Evolutionary conservation across 805 yeast species (phyloP), one percentile per base, ranked within the genome.

Genomic region (Sporopachydermia lactativora): DNA sequence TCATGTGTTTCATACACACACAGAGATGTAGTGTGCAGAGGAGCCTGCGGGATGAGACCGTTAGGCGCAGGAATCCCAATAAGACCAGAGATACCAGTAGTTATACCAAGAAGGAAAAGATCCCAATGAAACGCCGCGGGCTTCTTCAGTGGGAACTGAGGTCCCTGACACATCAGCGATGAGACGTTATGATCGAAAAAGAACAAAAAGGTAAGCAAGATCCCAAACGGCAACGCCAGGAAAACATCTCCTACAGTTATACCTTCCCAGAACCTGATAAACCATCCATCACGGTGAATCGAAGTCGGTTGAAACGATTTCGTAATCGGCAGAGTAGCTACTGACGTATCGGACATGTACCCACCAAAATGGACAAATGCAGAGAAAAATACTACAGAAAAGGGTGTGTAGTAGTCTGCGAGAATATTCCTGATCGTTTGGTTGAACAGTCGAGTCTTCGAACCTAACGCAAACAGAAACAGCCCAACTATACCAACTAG

Each of bases 31-130:
- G 97, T 86, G 51, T 89, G 98, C 28, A 92, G 55, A 2, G 97
- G 97, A 0, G 98, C 97, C 57, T 89, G 98, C 1, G 98, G 98
- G 36, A 89, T 89, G 19, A 89, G 65, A 0, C 98, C 98, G 59
- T 92, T 92, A 0, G 97, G 97, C 2, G 96, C 86, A 0, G 97
- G 98, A 2, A 92, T 68, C 0, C 97, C 98, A 6, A 89, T 53
- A 1, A 89, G 58, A 0, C 97, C 97, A 2, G 95, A 68, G 1
- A 89, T 57, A 0, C 95, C 94, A 0, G 97, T 92, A 3, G 88
- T 80, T 4, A 84, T 54, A 0, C 97, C 97, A 28, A 89, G 63
- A 17, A 92, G 60, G 35, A 81, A 70, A 52, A 88, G 81, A 59
- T 89, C 98, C 76, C 85, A 92, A 59, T 92, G 97, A 58, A 92